Base-by-base conservation (phyloP, 164 flowering plant species). In the Vitis amurensis region DNA sequence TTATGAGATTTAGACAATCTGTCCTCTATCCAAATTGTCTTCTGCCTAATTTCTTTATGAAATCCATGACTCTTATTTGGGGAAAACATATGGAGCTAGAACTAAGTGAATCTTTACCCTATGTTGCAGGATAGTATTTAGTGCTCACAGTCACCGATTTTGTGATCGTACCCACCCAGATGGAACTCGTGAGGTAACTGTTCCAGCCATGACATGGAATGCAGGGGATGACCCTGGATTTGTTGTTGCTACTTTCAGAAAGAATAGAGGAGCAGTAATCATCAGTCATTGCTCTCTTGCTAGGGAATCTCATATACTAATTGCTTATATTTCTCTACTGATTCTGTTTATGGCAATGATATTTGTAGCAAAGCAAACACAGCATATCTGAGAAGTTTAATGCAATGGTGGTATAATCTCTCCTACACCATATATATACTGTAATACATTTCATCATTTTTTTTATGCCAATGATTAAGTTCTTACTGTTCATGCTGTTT, bases 121-220 rank as follows among this genome's bases (percentile, higher is more conserved):
- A 8, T 69, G 9, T 63, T 75, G 73, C 88, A 90, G 94, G 84
- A 82, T 88, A 11, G 58, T 90, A 48, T 90, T 90, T 75, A 88
- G 91, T 78, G 91, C 87, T 27, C 92, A 88, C 73, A 74, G 77
- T 47, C 82, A 81, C 66, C 74, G 74, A 47, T 88, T 88, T 68
- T 76, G 75, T 68, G 80, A 81, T 51, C 77, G 79, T 67, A 69
- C 68, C 8, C 91, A 90, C 72, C 52, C 55, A 13, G 92, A 88
- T 74, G 88, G 92, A 52, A 88, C 87, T 1, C 90, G 83, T 10
- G 92, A 90, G 73, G 78, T 90, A 10, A 85, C 85, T 50, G 86
- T 90, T 61, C 91, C 94, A 19, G 84, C 89, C 61, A 83, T 87
- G 86, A 67, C 91, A 11, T 89, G 94, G 91, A 78, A 77, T 70